phyloP scores from a whole-genome alignment of 345 rosid species.

The Arabidopsis suecica region DNA sequence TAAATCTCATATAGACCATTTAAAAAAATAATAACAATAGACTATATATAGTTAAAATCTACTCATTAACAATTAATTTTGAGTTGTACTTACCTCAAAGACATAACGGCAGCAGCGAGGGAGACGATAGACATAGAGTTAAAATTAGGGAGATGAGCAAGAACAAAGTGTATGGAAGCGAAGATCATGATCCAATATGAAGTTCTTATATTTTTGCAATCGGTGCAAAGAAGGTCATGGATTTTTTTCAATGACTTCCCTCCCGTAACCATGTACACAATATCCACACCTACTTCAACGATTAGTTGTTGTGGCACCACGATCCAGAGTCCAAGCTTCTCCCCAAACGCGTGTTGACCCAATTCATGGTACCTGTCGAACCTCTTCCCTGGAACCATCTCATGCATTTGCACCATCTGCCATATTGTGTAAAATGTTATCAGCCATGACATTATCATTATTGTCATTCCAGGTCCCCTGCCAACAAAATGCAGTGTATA shows the following conservation, averaged over 20 bases:
- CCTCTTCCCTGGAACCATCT: constrained; percentile 74
- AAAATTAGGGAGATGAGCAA: constrained; percentile 79
- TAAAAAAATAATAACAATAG: neutral
- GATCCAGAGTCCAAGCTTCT: constrained; percentile 80
- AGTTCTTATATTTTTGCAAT: constrained; percentile 55
- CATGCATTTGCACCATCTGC: constrained; percentile 97
- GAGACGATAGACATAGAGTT: constrained; percentile 70
- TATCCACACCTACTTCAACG: constrained; percentile 69
- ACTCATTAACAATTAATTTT: neutral
- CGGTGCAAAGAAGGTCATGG: constrained; percentile 58
- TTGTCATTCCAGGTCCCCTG: constrained; percentile 77
- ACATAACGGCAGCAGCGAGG: constrained; percentile 85
- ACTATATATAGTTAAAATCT: too few species aligned
- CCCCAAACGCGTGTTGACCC: constrained; percentile 77
- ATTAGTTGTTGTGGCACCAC: constrained; percentile 79
- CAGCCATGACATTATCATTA: constrained; percentile 66
- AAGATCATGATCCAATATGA: constrained; percentile 78
- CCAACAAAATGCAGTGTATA: neutral
- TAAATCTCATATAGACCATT: neutral
- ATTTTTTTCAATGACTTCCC: constrained; percentile 81
- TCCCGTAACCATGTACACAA: constrained; percentile 85
- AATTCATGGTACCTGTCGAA: constrained; percentile 86
- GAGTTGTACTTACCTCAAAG: constrained; percentile 53
- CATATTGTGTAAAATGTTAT: constrained; percentile 78
- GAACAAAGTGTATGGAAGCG: constrained; percentile 67